Conservation (phyloP, 2,329 filamentous ascomycete species). For the Aspergillus jensenii region DNA sequence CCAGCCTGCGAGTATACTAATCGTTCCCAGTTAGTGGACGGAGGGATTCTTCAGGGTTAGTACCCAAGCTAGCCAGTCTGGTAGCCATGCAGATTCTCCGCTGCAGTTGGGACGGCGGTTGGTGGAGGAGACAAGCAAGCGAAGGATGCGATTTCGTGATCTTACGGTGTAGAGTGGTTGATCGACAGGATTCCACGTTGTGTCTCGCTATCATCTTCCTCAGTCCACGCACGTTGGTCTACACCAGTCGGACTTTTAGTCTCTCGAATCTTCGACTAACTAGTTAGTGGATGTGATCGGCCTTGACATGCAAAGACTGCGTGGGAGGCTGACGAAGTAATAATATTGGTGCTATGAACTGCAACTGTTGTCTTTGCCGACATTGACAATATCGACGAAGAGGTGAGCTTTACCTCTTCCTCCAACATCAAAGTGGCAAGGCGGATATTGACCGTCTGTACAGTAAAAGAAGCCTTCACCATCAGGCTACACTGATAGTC, state of each 20-base stretch:
- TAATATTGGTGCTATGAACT: background rate
- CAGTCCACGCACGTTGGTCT: background rate
- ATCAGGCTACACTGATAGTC: too few species aligned
- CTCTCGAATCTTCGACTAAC: background rate
- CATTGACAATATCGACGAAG: too few species aligned
- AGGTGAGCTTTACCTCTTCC: background rate
- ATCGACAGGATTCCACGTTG: background rate
- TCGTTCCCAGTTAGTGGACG: background rate
- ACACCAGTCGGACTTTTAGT: background rate
- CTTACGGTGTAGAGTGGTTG: constrained; percentile 2
- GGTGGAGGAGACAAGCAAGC: background rate
- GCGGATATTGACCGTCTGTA: too few species aligned
- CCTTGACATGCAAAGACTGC: background rate
- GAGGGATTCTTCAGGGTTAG: background rate
- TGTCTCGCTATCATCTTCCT: background rate
- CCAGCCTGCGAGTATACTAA: background rate
- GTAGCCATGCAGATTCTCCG: constrained; percentile 8
- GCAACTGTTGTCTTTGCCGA: background rate
- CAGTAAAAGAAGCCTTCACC: too few species aligned
- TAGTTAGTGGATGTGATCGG: background rate
- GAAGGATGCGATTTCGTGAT: constrained; percentile 7
- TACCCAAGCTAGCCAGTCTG: background rate
- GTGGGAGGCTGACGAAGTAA: background rate
- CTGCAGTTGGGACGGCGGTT: background rate
- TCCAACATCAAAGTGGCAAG: background rate